Evolutionary conservation across 192 early-diverging fungal species (phyloP), one percentile per base, ranked within the genome.

Genomic region (Coemansia sp.): DNA sequence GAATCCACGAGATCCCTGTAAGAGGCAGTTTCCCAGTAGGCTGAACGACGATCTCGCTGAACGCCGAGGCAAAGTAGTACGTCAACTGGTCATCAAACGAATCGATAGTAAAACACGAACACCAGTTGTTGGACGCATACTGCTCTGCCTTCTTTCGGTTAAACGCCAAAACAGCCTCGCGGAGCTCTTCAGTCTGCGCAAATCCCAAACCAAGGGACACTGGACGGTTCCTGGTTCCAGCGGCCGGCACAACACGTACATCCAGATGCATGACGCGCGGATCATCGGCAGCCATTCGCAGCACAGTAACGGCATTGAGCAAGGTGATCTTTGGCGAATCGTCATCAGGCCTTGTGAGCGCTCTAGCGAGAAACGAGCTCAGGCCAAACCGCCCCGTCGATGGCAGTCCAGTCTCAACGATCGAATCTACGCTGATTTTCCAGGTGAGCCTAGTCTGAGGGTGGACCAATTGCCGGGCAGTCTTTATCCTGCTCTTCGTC

Each of bases 41-140:
- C 70, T 90, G 89, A 67, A 88, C 75, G 29, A 77, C 65, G 14
- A 92, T 86, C 67, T 87, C 80, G 67, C 85, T 87, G 36, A 87
- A 92, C 3, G 82, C 88, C 36, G 89, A 85, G 0, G 89, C 90
- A 62, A 92, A 63, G 66, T 85, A 90, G 66, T 92, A 92, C 25
- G 86, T 82, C 12, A 74, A 12, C 68, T 92, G 90, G 50, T 81
- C 86, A 51, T 88, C 84, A 72, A 92, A 91, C 5, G 88, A 87
- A 62, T 91, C 91, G 9, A 89, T 87, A 46, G 76, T 84, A n/a
- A 89, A 89, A 39, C 85, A 77, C 63, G 87, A 65, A 14, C 75
- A 77, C 55, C 86, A 86, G 21, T 77, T 71, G 19, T 70, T 79
- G 4, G 83, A 44, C 1, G 82, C 83, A 45, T 82, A 69, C 50